Conservation (phyloP, 2,329 filamentous ascomycete species). For the Ambrosiella beaveri region DNA sequence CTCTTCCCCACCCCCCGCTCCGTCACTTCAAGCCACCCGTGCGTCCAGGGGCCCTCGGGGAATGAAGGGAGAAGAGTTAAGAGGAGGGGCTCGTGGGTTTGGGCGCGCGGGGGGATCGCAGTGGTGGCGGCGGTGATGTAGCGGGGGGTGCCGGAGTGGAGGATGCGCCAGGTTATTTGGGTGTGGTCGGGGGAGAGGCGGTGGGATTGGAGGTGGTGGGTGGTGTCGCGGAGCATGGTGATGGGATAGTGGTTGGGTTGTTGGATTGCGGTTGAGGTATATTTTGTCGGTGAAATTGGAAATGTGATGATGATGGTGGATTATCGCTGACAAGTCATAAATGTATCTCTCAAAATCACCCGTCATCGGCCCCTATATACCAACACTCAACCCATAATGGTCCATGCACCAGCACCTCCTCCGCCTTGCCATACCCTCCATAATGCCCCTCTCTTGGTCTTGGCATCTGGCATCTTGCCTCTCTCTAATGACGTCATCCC, state of each 20-base stretch:
- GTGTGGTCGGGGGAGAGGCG: constrained; percentile 1
- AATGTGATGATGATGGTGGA: too few relatives aligned
- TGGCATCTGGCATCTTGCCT: too few relatives aligned
- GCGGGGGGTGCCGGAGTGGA: not conserved
- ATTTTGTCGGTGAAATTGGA: not conserved
- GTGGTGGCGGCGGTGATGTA: not conserved
- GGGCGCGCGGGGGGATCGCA: not conserved
- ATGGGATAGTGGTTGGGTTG: not conserved
- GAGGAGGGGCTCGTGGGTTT: constrained; percentile 1
- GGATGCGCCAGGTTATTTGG: constrained; percentile 4
- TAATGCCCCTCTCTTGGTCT: too few relatives aligned
- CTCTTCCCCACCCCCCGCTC: not conserved
- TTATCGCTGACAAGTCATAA: too few relatives aligned
- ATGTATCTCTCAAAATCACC: too few relatives aligned
- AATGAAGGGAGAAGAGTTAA: not conserved
- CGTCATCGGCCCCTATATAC: too few relatives aligned
- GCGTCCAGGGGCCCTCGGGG: not conserved
- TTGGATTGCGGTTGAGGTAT: not conserved
- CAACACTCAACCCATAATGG: too few relatives aligned
- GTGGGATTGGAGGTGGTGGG: constrained; percentile 4
- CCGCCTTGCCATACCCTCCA: too few relatives aligned
- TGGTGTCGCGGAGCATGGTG: not conserved
- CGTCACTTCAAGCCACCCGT: not conserved
- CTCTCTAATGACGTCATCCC: too few relatives aligned
- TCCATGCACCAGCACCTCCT: too few relatives aligned